phyloP scores from a whole-genome alignment of 2,329 filamentous ascomycete genomes.

The Intubia oerlemansii region DNA sequence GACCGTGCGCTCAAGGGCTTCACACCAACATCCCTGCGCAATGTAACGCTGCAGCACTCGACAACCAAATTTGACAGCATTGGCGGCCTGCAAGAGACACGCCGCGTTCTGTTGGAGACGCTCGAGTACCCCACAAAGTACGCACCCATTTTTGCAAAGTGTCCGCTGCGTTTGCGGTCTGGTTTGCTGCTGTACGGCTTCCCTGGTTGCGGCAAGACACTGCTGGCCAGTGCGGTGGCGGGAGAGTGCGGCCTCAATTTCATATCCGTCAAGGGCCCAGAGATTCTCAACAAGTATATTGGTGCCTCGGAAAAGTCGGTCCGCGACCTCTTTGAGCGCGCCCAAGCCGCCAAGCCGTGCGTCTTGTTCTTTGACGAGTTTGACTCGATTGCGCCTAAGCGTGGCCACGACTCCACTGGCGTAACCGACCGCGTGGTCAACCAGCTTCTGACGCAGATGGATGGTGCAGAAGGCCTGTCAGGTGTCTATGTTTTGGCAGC shows the following conservation, averaged over 20 bases:
- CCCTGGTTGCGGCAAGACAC: conserved; percentile 88
- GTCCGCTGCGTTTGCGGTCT: conserved; percentile 80
- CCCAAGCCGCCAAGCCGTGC: conserved; percentile 75
- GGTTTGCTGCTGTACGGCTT: conserved; percentile 86
- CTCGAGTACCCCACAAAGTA: conserved; percentile 95
- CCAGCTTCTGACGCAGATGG: conserved; percentile 96
- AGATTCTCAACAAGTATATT: conserved; percentile 98
- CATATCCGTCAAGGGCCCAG: conserved; percentile 92
- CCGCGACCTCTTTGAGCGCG: conserved; percentile 82
- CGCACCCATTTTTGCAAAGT: conserved; percentile 91
- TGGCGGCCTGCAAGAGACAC: conserved; percentile 67
- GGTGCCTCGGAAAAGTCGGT: conserved; percentile 94
- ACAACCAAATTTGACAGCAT: conserved; percentile 86
- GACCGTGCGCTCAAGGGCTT: conserved; percentile 73
- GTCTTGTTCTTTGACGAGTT: conserved; percentile 98
- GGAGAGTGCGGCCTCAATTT: conserved; percentile 97
- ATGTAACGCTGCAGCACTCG: conserved; percentile 82
- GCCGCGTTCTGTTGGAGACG: conserved; percentile 83
- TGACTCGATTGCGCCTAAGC: conserved; percentile 89
- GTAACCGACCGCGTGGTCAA: conserved; percentile 99
- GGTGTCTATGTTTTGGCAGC: conserved; percentile 94
- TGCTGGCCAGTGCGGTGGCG: conserved; percentile 89
- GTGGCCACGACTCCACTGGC: conserved; percentile 89
- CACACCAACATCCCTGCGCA: conserved; percentile 82
- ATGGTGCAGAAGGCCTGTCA: conserved; percentile 82